Evolutionary conservation across 1,284 basidiomycete genomes (phyloP).

Genomic region (Abortiporus biennis): DNA sequence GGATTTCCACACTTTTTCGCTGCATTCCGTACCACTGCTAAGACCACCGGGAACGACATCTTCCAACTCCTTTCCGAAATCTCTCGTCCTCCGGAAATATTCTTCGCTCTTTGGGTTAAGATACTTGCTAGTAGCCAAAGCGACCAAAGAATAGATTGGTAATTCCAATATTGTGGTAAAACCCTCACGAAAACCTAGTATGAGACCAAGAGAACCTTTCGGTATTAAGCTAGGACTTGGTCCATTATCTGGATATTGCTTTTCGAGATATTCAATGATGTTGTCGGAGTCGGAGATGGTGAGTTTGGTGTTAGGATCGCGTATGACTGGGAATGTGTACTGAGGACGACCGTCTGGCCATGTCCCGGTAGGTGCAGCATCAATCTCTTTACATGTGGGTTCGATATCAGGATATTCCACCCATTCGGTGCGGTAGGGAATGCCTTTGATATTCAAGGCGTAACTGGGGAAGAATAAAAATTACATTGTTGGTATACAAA

Average conservation of each 20-base stretch:
- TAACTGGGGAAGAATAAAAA: conserved; percentile 15
- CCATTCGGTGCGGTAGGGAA: conserved; percentile 29
- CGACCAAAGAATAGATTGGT: conserved; percentile 7
- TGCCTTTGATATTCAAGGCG: conserved; percentile 28
- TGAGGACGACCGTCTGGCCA: conserved; percentile 16
- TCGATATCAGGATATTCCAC: conserved; percentile 32
- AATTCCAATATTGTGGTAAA: no score
- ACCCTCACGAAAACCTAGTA: no score
- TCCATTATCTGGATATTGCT: conserved; percentile 28
- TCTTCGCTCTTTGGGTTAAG: conserved; percentile 12
- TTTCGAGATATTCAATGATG: conserved; percentile 30
- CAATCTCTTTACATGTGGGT: conserved; percentile 20
- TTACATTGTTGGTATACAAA: neutral
- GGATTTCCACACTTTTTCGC: no score
- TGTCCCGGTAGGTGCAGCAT: conserved; percentile 19
- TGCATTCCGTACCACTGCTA: no score
- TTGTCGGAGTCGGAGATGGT: conserved; percentile 24
- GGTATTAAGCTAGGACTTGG: no score
- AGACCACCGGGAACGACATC: conserved; percentile 24
- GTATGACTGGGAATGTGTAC: conserved; percentile 30
- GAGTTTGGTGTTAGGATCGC: conserved; percentile 20
- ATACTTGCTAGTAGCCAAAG: conserved; percentile 5
- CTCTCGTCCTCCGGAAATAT: conserved; percentile 31
- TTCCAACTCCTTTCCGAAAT: conserved; percentile 30
- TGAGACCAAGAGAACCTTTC: no score